Evolutionary conservation across 495 filamentous ascomycete species (phyloP).

Genomic region (Penicillium herquei): DNA sequence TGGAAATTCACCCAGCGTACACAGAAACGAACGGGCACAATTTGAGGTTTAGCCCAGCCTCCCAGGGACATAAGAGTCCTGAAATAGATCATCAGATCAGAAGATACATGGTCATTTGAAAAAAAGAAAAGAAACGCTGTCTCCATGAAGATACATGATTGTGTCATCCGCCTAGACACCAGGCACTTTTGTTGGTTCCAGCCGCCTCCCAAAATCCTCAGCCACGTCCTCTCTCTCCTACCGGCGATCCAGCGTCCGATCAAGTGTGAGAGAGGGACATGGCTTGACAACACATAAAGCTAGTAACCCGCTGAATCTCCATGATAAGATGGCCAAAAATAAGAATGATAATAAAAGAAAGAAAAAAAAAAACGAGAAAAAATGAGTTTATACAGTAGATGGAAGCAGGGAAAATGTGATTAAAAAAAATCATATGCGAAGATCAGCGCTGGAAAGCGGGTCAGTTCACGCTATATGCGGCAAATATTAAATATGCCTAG

Average conservation of each 20-base stretch:
- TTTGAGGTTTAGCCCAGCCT: not conserved
- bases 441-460: conserved; percentile 31
- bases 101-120: conserved; percentile 15
- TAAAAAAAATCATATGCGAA: conserved; percentile 26
- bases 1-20: not conserved
- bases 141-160: conserved; percentile 17
- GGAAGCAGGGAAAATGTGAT: conserved; percentile 34
- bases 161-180: conserved; percentile 6
- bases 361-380: conserved; percentile 19
- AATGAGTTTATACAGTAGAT: conserved; percentile 44
- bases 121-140: conserved; percentile 7
- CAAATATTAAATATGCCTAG: not conserved
- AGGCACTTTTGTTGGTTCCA: conserved; percentile 11
- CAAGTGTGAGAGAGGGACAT: conserved; percentile 25
- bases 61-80: not conserved
- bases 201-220: not conserved
- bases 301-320: conserved; percentile 34
- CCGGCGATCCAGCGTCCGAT: conserved; percentile 50
- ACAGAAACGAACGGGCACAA: not conserved
- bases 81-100: conserved; percentile 4
- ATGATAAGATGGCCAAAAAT: conserved; percentile 23
- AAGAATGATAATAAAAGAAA: conserved; percentile 6
- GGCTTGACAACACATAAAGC: conserved; percentile 35
- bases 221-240: conserved; percentile 21
- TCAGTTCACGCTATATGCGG: not conserved